phyloP scores from a whole-genome alignment of 306 rosid species.

The Dalbergia cochinchinensis region DNA sequence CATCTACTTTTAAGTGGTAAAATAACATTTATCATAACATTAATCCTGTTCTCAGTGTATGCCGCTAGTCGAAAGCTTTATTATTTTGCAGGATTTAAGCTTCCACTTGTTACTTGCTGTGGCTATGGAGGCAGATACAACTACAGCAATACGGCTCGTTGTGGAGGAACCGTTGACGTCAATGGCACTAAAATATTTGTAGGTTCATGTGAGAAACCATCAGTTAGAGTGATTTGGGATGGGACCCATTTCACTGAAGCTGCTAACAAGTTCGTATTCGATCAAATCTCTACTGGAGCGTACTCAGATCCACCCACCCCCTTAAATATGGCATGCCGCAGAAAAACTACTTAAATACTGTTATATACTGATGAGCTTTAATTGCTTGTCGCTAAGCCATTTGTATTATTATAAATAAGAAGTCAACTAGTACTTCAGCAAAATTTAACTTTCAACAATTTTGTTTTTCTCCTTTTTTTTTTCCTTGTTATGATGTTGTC shows the following conservation, averaged over 20 bases:
- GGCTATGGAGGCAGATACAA: conserved; percentile 68
- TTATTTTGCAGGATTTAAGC: conserved; percentile 57
- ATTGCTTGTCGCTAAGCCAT: no score
- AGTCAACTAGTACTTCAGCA: no score
- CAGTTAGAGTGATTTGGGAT: conserved; percentile 50
- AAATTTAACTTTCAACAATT: no score
- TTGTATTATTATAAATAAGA: no score
- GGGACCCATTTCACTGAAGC: conserved; percentile 58
- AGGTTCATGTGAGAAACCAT: conserved; percentile 45
- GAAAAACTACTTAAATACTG: not conserved
- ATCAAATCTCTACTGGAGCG: conserved; percentile 47
- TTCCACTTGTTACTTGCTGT: conserved; percentile 56
- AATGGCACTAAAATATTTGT: conserved; percentile 49
- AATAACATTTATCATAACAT: no score
- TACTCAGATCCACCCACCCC: conserved; percentile 54
- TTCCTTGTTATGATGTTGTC: no score
- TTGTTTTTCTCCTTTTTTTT: no score
- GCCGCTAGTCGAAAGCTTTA: not conserved
- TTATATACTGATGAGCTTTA: no score
- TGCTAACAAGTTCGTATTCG: conserved; percentile 43
- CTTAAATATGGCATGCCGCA: conserved; percentile 48
- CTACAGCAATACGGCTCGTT: not conserved
- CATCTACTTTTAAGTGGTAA: no score
- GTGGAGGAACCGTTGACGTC: conserved; percentile 37
- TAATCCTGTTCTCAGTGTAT: no score